phyloP scores from a whole-genome alignment of 768 basidiomycete species.

The Zangia roseola region DNA sequence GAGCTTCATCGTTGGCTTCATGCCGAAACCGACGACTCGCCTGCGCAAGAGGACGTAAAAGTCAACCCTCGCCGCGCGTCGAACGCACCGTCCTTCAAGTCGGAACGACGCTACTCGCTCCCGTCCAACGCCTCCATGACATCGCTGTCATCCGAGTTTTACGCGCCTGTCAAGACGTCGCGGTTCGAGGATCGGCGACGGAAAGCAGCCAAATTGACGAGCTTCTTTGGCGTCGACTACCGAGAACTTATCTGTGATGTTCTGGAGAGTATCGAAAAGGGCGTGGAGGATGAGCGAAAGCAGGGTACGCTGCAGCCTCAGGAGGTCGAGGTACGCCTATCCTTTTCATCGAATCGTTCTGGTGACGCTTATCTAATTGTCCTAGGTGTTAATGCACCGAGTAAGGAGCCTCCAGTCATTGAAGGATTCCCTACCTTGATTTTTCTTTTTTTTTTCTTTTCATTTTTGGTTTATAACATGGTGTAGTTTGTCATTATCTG shows the following conservation, averaged over 20 bases:
- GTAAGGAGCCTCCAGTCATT: constrained; percentile 30
- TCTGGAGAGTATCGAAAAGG: constrained; percentile 78
- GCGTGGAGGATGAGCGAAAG: constrained; percentile 64
- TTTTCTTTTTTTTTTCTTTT: background rate
- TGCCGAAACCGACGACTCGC: constrained; percentile 21
- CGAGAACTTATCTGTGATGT: constrained; percentile 74
- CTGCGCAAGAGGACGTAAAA: constrained; percentile 20
- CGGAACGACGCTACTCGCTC: constrained; percentile 69
- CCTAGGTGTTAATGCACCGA: constrained; percentile 48
- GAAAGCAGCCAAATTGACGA: constrained; percentile 78
- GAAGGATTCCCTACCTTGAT: constrained; percentile 15
- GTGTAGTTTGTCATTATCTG: constrained; percentile 3
- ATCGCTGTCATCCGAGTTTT: constrained; percentile 55
- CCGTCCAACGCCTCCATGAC: constrained; percentile 61
- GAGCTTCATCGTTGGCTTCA: constrained; percentile 72
- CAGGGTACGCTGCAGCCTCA: constrained; percentile 62
- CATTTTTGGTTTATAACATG: constrained; percentile 3
- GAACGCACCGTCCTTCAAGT: constrained; percentile 42
- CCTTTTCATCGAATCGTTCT: background rate
- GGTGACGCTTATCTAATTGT: constrained; percentile 6
- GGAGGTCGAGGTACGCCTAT: constrained; percentile 64
- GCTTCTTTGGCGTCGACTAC: constrained; percentile 88
- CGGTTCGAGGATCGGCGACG: constrained; percentile 69
- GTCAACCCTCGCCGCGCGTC: constrained; percentile 27
- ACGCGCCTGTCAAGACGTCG: constrained; percentile 37